phyloP scores from a whole-genome alignment of 306 rosid species.

The Vigna reflexopilosa region DNA sequence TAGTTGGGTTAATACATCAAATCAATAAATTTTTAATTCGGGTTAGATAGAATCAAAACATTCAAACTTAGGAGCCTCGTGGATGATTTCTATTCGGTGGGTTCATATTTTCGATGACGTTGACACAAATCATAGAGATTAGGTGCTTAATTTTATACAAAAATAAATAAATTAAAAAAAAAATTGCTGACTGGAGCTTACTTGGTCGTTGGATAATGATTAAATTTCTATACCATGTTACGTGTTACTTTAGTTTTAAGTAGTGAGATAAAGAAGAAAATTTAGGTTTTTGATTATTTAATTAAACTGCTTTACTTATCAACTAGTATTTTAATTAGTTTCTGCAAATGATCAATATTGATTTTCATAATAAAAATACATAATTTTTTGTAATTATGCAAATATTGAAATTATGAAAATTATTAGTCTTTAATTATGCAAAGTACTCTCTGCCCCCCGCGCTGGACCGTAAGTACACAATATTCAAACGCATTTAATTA shows the following conservation, averaged over 20 bases:
- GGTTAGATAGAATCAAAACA: conserved; percentile 18
- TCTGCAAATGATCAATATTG: too few relatives aligned
- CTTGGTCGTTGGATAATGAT: conserved; percentile 32
- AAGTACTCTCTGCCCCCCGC: neutral
- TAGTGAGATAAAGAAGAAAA: conserved; percentile 18
- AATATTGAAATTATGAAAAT: neutral
- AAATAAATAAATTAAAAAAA: neutral
- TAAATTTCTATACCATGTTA: neutral
- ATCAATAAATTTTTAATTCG: neutral
- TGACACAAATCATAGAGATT: conserved; percentile 21
- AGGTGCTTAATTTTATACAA: conserved; percentile 18
- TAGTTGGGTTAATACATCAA: conserved; percentile 32
- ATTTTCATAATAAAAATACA: neutral
- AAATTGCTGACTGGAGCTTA: conserved; percentile 18
- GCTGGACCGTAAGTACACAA: neutral
- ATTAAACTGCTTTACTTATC: neutral
- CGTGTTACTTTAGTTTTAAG: conserved; percentile 29
- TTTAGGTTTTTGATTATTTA: conserved; percentile 30
- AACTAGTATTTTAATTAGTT: neutral
- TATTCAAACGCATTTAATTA: neutral
- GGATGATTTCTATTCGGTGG: conserved; percentile 27
- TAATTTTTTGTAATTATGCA: neutral
- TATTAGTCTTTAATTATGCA: neutral
- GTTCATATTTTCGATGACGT: conserved; percentile 28
- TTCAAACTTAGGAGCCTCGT: conserved; percentile 5